Conservation (phyloP, 2,329 filamentous ascomycete species). For the Xylaria sp. region DNA sequence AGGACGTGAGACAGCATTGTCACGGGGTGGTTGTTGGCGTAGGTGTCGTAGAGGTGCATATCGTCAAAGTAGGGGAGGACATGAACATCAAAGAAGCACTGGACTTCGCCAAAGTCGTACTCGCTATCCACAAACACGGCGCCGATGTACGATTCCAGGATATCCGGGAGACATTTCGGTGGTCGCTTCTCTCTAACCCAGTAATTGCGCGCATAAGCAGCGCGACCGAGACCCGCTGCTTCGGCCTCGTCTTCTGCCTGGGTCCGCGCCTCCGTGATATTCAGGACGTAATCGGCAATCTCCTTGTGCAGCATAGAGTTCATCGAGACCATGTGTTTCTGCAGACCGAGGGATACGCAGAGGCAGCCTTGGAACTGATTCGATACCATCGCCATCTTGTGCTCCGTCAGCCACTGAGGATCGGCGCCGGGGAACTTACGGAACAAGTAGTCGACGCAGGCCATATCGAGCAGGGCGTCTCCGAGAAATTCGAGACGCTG, state of each 20-base stretch:
- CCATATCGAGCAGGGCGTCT: constrained; percentile 69
- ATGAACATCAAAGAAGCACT: constrained; percentile 76
- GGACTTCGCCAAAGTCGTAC: constrained; percentile 77
- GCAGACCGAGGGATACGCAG: constrained; percentile 77
- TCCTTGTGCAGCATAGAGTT: constrained; percentile 50
- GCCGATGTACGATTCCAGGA: constrained; percentile 87
- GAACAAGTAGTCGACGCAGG: constrained; percentile 81
- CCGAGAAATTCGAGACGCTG: constrained; percentile 92
- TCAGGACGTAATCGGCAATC: constrained; percentile 60
- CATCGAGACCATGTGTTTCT: constrained; percentile 71
- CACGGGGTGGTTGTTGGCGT: constrained; percentile 84
- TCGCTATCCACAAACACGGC: constrained; percentile 89
- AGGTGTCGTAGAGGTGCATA: constrained; percentile 86
- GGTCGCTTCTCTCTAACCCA: constrained; percentile 70
- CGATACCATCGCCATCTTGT: constrained; percentile 99
- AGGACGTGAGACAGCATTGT: constrained; percentile 73
- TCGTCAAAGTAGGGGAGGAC: constrained; percentile 81
- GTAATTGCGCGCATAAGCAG: constrained; percentile 64
- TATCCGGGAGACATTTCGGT: constrained; percentile 80
- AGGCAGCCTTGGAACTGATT: constrained; percentile 91
- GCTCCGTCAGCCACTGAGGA: constrained; percentile 96
- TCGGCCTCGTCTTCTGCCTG: constrained; percentile 47
- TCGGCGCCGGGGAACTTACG: constrained; percentile 76
- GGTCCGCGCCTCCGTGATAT: constrained; percentile 59
- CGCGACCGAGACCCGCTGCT: constrained; percentile 42